These are phyloP conservation scores for Aureobasidium sp. DNA, from an alignment of 2,329 filamentous ascomycete species.

Conservation along the genomic window DNA sequence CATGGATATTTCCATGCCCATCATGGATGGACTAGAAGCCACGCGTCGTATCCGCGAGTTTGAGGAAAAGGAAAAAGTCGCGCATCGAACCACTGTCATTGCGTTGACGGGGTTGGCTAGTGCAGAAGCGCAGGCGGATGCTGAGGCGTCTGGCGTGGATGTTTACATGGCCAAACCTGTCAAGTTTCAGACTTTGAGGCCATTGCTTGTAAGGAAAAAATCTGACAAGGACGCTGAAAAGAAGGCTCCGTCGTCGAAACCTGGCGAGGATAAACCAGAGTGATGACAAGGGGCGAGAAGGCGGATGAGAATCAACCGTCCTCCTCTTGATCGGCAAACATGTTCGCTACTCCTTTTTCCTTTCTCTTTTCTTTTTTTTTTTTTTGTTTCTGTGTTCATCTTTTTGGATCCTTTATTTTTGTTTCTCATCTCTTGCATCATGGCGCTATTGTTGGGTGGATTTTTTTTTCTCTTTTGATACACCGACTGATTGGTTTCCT, in stretches of 20 bases:
- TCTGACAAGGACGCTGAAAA: not conserved
- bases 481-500: not conserved
- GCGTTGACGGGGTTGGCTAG: conserved; percentile 27
- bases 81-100: conserved; percentile 20
- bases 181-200: conserved; percentile 28
- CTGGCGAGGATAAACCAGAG: too few species aligned
- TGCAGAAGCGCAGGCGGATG: conserved; percentile 24
- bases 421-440: not conserved
- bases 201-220: conserved; percentile 1
- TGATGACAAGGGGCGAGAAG: too few species aligned
- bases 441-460: too few species aligned
- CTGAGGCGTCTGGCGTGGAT: conserved; percentile 24
- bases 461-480: not conserved
- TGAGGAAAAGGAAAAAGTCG: conserved; percentile 1
- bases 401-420: not conserved
- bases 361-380: not conserved
- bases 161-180: conserved; percentile 30
- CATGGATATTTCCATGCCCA: conserved; percentile 24
- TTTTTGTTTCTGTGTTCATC: not conserved
- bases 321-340: too few species aligned
- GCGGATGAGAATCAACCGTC: too few species aligned
- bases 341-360: not conserved
- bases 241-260: not conserved
- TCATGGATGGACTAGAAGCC: conserved; percentile 22
- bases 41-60: conserved; percentile 18